phyloP scores from a whole-genome alignment of 164 flowering plant species.

The Platanus orientalis region DNA sequence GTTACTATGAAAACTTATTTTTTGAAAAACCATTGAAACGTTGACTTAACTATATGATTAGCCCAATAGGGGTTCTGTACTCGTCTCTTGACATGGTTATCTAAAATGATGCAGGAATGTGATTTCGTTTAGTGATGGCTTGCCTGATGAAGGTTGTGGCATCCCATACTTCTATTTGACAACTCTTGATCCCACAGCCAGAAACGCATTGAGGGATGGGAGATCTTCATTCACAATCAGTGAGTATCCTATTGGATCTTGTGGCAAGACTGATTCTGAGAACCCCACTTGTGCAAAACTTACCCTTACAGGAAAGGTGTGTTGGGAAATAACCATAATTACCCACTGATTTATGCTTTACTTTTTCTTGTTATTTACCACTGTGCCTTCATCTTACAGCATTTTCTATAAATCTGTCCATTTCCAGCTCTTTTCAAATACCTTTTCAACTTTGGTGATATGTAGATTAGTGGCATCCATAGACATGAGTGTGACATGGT shows the following conservation, averaged over 20 bases:
- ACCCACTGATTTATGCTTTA: background rate
- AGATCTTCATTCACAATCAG: constrained; percentile 80
- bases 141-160: constrained; percentile 66
- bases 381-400: too few species aligned
- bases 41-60: background rate
- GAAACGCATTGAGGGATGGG: constrained; percentile 64
- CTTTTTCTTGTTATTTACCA: too few species aligned
- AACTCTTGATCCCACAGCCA: constrained; percentile 88
- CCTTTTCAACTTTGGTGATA: background rate
- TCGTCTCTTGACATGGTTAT: constrained; percentile 7
- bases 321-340: constrained; percentile 1
- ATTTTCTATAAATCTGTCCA: background rate
- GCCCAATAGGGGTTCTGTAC: background rate
- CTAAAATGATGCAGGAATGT: constrained; percentile 66
- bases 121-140: constrained; percentile 93
- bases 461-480: too few species aligned
- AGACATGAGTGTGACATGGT: too few species aligned
- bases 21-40: background rate
- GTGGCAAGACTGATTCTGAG: constrained; percentile 81
- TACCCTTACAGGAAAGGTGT: constrained; percentile 91
- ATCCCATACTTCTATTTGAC: constrained; percentile 93
- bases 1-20: background rate
- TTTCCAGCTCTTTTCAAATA: background rate
- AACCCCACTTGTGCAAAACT: constrained; percentile 87
- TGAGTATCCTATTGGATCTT: constrained; percentile 78